Percentiles rank a stretch among this genome's conserved stretches.
phyloP scores from a whole-genome alignment of 2,329 filamentous ascomycete genomes.

The Fusarium oligoseptatum region DNA sequence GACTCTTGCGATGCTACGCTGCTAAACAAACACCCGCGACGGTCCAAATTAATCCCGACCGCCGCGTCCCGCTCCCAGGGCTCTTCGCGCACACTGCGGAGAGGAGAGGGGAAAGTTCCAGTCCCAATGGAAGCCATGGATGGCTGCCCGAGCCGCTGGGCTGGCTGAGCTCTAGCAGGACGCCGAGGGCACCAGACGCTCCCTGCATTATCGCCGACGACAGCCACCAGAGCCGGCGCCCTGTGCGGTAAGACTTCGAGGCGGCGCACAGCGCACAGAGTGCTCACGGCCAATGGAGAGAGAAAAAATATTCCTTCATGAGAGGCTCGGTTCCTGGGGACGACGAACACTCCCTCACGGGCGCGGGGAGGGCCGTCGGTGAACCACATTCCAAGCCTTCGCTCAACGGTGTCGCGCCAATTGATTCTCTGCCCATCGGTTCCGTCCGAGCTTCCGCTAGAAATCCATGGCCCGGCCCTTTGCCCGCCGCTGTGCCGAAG shows the following conservation, averaged over 20 bases:
- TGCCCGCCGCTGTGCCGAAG: constrained; percentile 16
- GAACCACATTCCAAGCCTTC: neutral
- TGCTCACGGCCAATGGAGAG: neutral
- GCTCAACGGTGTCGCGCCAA: constrained; percentile 13
- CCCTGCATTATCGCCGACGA: constrained; percentile 20
- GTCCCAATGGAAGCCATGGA: neutral
- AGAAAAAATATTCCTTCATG: neutral
- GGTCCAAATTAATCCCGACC: constrained; percentile 26
- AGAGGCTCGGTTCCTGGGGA: neutral
- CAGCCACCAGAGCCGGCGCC: constrained; percentile 1
- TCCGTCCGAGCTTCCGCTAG: constrained; percentile 6
- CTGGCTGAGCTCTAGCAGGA: constrained; percentile 11
- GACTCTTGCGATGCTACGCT: neutral
- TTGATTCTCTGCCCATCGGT: constrained; percentile 1
- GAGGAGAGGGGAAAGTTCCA: constrained; percentile 11
- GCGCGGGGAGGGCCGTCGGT: constrained; percentile 16
- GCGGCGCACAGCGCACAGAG: constrained; percentile 17
- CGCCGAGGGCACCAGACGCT: constrained; percentile 29
- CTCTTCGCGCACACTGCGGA: neutral
- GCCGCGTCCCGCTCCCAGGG: constrained; percentile 32
- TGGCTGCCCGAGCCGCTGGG: constrained; percentile 19
- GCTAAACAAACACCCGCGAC: constrained; percentile 16
- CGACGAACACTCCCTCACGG: neutral
- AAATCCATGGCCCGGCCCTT: constrained; percentile 9
- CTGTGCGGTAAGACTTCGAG: constrained; percentile 8